Conservation (phyloP, 768 basidiomycete species). For the Calocera viscosa region DNA sequence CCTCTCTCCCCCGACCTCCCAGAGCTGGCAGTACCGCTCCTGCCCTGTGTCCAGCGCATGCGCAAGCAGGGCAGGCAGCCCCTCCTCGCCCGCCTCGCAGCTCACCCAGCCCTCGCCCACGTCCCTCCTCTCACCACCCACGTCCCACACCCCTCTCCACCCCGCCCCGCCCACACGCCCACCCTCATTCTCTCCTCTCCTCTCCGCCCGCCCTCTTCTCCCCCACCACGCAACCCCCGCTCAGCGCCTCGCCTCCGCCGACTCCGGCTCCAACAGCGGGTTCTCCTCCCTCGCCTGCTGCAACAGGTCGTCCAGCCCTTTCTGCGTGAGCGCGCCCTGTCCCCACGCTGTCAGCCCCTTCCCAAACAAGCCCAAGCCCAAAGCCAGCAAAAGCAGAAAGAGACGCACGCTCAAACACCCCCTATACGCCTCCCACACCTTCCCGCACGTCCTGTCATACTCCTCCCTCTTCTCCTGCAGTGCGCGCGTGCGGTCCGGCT, state of each 20-base stretch:
- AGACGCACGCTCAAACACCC: constrained; percentile 65
- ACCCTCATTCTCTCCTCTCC: neutral
- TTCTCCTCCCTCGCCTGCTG: constrained; percentile 72
- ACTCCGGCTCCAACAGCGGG: constrained; percentile 43
- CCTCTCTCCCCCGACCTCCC: constrained; percentile 10
- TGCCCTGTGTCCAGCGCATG: too few relatives aligned
- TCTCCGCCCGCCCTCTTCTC: neutral
- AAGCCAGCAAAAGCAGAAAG: neutral
- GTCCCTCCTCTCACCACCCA: constrained; percentile 51
- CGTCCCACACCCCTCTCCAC: too few relatives aligned
- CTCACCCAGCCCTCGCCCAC: constrained; percentile 78
- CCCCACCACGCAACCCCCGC: neutral
- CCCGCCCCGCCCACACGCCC: too few relatives aligned
- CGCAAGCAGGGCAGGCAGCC: constrained; percentile 36
- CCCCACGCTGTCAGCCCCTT: neutral
- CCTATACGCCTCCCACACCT: constrained; percentile 67
- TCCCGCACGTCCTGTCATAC: constrained; percentile 76
- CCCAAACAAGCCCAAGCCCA: neutral
- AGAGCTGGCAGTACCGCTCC: too few relatives aligned
- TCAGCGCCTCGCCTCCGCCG: neutral
- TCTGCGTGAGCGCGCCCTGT: constrained; percentile 68
- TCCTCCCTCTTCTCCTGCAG: constrained; percentile 73
- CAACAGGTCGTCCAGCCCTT: constrained; percentile 61
- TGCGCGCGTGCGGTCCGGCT: too few relatives aligned
- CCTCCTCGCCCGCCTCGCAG: constrained; percentile 72